Base-by-base conservation (phyloP, 1,284 basidiomycete species). In the Ustilago esculenta region DNA sequence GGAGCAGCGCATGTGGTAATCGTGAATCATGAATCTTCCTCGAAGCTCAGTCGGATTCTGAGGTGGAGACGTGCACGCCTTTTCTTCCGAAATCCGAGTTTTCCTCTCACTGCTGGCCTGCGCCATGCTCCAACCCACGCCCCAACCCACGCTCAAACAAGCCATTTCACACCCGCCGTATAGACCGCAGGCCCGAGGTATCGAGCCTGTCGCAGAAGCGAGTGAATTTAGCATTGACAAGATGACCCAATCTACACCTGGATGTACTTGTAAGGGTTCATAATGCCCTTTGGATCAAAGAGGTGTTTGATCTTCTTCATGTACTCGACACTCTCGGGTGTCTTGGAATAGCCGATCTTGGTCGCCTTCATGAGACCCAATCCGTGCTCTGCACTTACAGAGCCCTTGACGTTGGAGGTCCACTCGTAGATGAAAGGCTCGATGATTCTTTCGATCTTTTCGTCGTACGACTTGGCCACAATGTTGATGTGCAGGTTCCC, bases 351-450 rank as follows among this genome's bases (percentile, higher is more conserved):
- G 32, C 87, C 87, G 30, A 99, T 87, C 40, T 92, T 92, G 67
- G 91, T 88, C 0, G 92, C 91, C 84, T 98, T 99, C 91, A 94
- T 94, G 0, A 90, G 86, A 5, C 96, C 92, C 51, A 98, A 88
- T 2, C 96, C 95, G 82, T 98, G 95, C 81, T 98, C 95, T 2
- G 96, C 96, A 8, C 93, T 96, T 71, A 98, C 89, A 0, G 94
- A 97, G 1, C 96, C 96, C 43, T 73, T 79, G 15, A 74, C 69
- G n/a, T 46, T 36, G n/a, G 53, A 82, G 60, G 94, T 91, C 58
- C 96, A 87, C 83, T 98, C 94, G 82, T 95, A 99, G 30, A 99
- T 87, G 82, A 92, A 98, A 7, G 95, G 95, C 81, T 98, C 96
- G 21, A 98, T 86, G 11, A 92, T 90, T 42, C 86, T 87, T 81